Conservation (phyloP, 108 stramenopile species). For the Skeletonema grethae region DNA sequence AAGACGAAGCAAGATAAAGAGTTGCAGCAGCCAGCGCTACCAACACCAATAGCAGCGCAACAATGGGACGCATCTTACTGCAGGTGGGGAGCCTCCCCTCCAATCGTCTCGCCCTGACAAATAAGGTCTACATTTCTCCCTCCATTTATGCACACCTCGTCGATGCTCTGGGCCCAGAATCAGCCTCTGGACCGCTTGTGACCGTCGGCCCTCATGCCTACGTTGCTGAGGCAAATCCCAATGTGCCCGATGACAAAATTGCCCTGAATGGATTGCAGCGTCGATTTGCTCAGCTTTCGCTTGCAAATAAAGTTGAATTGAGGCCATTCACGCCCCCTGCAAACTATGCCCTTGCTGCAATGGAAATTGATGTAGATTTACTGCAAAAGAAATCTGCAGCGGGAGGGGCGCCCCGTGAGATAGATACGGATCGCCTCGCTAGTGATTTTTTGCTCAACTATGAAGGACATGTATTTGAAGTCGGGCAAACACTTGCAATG, state of each 20-base stretch:
- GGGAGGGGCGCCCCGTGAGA: constrained; percentile 54
- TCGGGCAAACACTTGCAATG: constrained; percentile 73
- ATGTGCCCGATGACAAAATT: constrained; percentile 69
- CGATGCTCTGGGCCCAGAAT: constrained; percentile 48
- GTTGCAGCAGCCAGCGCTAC: too few relatives aligned
- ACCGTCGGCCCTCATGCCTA: constrained; percentile 73
- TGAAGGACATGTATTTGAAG: constrained; percentile 81
- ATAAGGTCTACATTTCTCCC: constrained; percentile 80
- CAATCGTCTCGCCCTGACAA: constrained; percentile 85
- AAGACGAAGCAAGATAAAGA: too few relatives aligned
- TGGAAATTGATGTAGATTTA: constrained; percentile 75
- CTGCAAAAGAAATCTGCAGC: constrained; percentile 64
- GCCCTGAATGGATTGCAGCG: constrained; percentile 88
- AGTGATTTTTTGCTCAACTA: constrained; percentile 64
- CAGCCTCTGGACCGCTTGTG: constrained; percentile 45
- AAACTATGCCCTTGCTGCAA: constrained; percentile 61
- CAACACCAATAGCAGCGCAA: neutral
- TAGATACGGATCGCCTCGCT: constrained; percentile 84
- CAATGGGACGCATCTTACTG: constrained; percentile 42
- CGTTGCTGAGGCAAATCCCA: constrained; percentile 66
- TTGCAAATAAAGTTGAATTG: constrained; percentile 60
- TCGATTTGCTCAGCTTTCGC: constrained; percentile 61
- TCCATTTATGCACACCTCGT: constrained; percentile 44
- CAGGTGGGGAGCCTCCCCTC: constrained; percentile 83
- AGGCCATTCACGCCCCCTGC: constrained; percentile 60